Percentiles rank a stretch among this genome's conserved stretches.
Conservation (phyloP, 164 flowering plant species). For the Nymphaea thermarum region DNA sequence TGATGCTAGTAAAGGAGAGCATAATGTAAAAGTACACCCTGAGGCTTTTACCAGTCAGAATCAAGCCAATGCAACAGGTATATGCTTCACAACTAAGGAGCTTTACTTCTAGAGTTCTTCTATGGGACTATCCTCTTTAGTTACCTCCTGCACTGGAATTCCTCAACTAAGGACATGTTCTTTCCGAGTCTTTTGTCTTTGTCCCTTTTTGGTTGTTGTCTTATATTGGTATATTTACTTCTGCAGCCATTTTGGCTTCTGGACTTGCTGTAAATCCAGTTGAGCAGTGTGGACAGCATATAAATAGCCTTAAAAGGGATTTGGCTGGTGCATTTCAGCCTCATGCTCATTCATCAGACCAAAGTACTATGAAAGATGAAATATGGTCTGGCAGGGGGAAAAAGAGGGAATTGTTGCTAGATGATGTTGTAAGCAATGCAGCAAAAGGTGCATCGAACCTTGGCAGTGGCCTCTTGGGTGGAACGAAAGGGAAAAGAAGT, state of each 20-base stretch:
- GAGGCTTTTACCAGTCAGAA: conserved; percentile 17
- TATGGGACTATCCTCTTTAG: neutral
- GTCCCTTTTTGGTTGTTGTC: neutral
- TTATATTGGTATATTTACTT: conserved; percentile 8
- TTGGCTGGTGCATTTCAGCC: conserved; percentile 26
- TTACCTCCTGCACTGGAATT: conserved; percentile 1
- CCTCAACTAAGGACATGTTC: neutral
- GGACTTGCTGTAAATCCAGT: conserved; percentile 31
- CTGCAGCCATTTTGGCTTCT: conserved; percentile 44
- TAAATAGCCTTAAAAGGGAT: conserved; percentile 26
- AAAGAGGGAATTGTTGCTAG: conserved; percentile 67
- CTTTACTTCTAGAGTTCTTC: neutral
- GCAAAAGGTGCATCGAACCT: conserved; percentile 28
- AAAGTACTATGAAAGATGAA: conserved; percentile 33
- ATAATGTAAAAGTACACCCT: conserved; percentile 22
- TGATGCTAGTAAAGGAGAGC: conserved; percentile 28
- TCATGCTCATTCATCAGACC: conserved; percentile 27
- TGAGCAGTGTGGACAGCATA: conserved; percentile 23
- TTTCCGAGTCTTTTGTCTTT: neutral
- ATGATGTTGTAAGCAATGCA: conserved; percentile 58
- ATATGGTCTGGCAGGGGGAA: conserved; percentile 47
- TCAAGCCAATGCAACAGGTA: conserved; percentile 44
- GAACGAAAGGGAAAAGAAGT: conserved; percentile 85
- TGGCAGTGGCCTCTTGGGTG: conserved; percentile 46
- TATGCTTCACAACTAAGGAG: neutral